A percentile compares a stretch with the other conserved stretches of the same genome.
Evolutionary conservation across 371 early-diverging fungal genomes (phyloP).

Genomic region (Actinomortierella ambigua): DNA sequence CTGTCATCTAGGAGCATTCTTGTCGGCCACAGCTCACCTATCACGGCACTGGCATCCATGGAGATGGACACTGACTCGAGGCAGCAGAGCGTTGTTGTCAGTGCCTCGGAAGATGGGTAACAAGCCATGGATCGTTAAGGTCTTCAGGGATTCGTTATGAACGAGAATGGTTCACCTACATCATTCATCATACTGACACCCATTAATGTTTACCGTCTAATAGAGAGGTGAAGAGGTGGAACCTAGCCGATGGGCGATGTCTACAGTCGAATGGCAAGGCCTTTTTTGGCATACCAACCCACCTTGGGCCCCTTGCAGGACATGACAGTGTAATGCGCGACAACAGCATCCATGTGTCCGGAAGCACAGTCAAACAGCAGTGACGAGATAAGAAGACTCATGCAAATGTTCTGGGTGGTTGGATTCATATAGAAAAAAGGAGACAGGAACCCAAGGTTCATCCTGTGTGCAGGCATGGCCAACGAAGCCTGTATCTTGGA

Average conservation of each 20-base stretch:
- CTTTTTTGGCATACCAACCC: constrained; percentile 61
- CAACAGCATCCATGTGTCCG: constrained; percentile 11
- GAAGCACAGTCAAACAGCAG: neutral
- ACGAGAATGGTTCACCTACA: too few relatives aligned
- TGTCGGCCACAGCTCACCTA: constrained; percentile 60
- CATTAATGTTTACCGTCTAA: neutral
- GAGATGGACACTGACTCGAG: constrained; percentile 51
- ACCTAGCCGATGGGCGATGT: constrained; percentile 72
- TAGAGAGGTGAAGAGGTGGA: constrained; percentile 78
- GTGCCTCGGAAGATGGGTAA: constrained; percentile 75
- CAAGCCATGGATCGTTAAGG: neutral
- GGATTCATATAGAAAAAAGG: neutral
- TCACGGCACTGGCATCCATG: constrained; percentile 59
- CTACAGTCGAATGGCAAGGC: constrained; percentile 63
- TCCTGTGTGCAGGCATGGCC: constrained; percentile 29
- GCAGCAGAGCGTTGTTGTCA: constrained; percentile 62
- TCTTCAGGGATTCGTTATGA: neutral
- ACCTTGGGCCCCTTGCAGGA: constrained; percentile 51
- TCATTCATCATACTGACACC: too few relatives aligned
- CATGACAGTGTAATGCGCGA: constrained; percentile 14
- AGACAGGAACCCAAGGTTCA: constrained; percentile 13
- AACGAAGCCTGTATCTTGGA: constrained; percentile 42
- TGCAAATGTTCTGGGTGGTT: constrained; percentile 7
- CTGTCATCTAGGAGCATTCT: constrained; percentile 31
- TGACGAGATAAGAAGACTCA: too few relatives aligned